Base-by-base conservation (phyloP, 768 basidiomycete species). In the Boletellus emodensis region DNA sequence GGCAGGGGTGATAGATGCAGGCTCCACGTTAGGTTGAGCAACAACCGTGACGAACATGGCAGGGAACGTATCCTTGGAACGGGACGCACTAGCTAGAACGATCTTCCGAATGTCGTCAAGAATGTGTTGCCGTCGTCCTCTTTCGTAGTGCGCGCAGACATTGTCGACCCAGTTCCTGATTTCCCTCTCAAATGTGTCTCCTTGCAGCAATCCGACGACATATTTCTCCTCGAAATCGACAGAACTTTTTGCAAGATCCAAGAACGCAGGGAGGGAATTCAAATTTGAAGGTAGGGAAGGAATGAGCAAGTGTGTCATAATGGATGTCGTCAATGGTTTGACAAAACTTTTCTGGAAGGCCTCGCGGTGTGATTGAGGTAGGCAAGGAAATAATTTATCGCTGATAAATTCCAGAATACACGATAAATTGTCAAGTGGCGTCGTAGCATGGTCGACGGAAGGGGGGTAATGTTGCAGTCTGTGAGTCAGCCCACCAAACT, bases 61-160 rank as follows among this genome's bases (percentile, higher is more conserved):
- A 30, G 53, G 24, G 42, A 68, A 69, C 8, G 63, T 68, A 15
- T 57, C 54, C 32, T 61, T 61, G 32, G 40, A 46, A 30, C 49
- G 34, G 13, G 57, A 49, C 15, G 48, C 48, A 24, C 44, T 56
- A n/a, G 57, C 55, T n/a, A 83, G 54, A 17, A 92, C 74, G 39
- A 83, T 72, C 14, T 59, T 59, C 49, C 91, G 74, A 13, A 81
- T 76, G n/a, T 68, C 67, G 37, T 87, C 83, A 6, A 92, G 73
- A 40, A 93, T 80, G 45, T 74, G 72, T 32, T 79, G 69, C 13
- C 92, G 76, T 58, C 91, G 69, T 57, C 85, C 81, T 52, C 82
- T 81, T 64, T 93, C 92, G 64, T 93, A 95, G 65, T 91, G 88
- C 3, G 75, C 69, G 15, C 80, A 77, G 11, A 90, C 75, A 4